Conservation (phyloP, 208 protist genomes). For the Acanthamoeba sp. region DNA sequence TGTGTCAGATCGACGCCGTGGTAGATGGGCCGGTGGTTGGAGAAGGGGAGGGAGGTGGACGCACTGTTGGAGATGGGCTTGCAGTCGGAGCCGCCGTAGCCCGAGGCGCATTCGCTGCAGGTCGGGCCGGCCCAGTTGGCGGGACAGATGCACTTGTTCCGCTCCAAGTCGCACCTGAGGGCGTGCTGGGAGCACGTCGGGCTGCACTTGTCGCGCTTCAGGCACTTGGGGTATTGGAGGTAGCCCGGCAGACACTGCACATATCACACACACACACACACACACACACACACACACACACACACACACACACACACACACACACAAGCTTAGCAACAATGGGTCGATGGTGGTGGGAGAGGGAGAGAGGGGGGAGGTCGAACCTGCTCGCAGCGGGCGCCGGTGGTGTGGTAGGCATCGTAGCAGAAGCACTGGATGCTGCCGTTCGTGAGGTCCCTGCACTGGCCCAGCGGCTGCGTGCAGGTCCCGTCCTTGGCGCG, state of each 20-base stretch:
- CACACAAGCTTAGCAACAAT: too few relatives aligned
- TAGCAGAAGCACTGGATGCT: constrained; percentile 20
- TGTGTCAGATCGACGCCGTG: too few relatives aligned
- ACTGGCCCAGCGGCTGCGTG: not conserved
- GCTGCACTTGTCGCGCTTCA: constrained; percentile 21
- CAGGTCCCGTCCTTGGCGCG: not conserved
- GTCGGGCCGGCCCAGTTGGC: constrained; percentile 69
- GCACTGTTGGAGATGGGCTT: not conserved
- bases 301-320: too few relatives aligned
- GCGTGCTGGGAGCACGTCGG: constrained; percentile 43
- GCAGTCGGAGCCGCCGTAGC: constrained; percentile 57
- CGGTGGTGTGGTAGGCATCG: not conserved
- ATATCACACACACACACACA: too few relatives aligned
- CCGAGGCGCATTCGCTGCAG: constrained; percentile 36
- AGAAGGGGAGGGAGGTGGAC: too few relatives aligned
- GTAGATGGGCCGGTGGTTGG: too few relatives aligned
- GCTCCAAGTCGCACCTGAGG: constrained; percentile 45
- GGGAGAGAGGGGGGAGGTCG: too few relatives aligned
- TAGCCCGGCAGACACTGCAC: constrained; percentile 67
- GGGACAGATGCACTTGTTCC: constrained; percentile 69
- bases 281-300: too few relatives aligned
- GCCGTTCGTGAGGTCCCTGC: not conserved
- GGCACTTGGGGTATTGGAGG: constrained; percentile 12
- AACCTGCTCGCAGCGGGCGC: constrained; percentile 17
- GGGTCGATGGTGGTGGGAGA: too few relatives aligned